Evolutionary conservation across 495 filamentous ascomycete genomes (phyloP).

Genomic region (Podospora tetraspora): DNA sequence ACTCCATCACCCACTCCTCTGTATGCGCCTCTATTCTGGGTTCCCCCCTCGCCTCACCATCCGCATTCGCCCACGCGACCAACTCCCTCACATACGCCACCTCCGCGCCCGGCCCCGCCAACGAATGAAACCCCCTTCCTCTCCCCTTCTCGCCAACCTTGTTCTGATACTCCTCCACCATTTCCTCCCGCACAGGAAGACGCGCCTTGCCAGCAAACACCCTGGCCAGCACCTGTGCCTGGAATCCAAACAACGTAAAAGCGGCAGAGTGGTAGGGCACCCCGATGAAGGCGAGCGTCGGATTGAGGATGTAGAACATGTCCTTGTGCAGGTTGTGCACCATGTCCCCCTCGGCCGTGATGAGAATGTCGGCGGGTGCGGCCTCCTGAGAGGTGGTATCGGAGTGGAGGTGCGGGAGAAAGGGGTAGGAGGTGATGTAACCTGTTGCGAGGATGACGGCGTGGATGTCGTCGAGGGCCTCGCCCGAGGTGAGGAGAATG

Average conservation of each 20-base stretch:
- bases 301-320: constrained; percentile 63
- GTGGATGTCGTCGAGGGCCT: constrained; percentile 48
- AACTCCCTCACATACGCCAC: constrained; percentile 52
- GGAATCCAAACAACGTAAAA: constrained; percentile 61
- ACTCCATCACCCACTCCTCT: constrained; percentile 33
- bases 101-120: constrained; percentile 44
- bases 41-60: constrained; percentile 28
- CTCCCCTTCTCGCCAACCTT: constrained; percentile 40
- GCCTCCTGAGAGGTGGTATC: constrained; percentile 23
- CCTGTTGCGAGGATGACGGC: constrained; percentile 56
- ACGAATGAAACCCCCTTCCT: constrained; percentile 52
- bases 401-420: constrained; percentile 46
- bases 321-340: constrained; percentile 63
- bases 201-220: constrained; percentile 49
- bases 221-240: constrained; percentile 54
- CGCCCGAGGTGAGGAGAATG: constrained; percentile 30
- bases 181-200: constrained; percentile 43
- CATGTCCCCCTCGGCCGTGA: constrained; percentile 56
- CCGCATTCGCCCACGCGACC: constrained; percentile 48
- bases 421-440: constrained; percentile 58
- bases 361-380: constrained; percentile 46
- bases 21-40: constrained; percentile 41
- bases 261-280: constrained; percentile 56
- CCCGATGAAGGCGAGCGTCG: constrained; percentile 57
- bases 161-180: constrained; percentile 50